phyloP scores from a whole-genome alignment of 1,139 yeast species.

The Saccharomyces hybrid region DNA sequence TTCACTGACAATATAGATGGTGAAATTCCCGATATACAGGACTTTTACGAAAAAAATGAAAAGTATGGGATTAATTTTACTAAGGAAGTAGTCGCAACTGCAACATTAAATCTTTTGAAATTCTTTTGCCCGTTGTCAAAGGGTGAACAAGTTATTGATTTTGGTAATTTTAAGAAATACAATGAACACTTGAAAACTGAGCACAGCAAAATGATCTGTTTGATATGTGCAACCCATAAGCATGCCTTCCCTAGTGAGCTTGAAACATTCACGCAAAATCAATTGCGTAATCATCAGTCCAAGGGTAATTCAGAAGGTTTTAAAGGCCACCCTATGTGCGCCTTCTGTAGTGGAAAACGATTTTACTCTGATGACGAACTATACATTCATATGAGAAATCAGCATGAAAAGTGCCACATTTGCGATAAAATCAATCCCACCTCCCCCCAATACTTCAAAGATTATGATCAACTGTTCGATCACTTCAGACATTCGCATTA shows the following conservation, averaged over 20 bases:
- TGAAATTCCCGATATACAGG: constrained; percentile 34
- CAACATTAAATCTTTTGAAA: constrained; percentile 46
- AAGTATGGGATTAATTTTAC: constrained; percentile 50
- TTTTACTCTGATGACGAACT: constrained; percentile 89
- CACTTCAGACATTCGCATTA: constrained; percentile 74
- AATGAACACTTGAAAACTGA: constrained; percentile 55
- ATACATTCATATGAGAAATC: constrained; percentile 70
- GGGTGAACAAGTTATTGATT: constrained; percentile 28
- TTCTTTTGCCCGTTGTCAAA: constrained; percentile 45
- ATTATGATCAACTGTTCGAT: constrained; percentile 63
- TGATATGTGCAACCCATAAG: constrained; percentile 67
- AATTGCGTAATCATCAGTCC: constrained; percentile 61
- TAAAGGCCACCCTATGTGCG: constrained; percentile 84
- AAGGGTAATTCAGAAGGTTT: constrained; percentile 68
- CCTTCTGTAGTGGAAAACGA: constrained; percentile 64
- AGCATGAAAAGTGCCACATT: constrained; percentile 83
- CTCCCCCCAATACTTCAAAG: constrained; percentile 67
- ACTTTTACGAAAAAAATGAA: constrained; percentile 37
- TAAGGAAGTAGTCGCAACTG: constrained; percentile 36
- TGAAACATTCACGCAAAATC: constrained; percentile 51
- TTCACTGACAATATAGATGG: constrained; percentile 46
- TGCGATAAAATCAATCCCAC: constrained; percentile 68
- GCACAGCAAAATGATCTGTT: constrained; percentile 63
- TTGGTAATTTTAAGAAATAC: constrained; percentile 47
- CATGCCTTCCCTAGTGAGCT: constrained; percentile 73